Conservation (phyloP, 129 eudicot species). For the Glebionis coronaria region DNA sequence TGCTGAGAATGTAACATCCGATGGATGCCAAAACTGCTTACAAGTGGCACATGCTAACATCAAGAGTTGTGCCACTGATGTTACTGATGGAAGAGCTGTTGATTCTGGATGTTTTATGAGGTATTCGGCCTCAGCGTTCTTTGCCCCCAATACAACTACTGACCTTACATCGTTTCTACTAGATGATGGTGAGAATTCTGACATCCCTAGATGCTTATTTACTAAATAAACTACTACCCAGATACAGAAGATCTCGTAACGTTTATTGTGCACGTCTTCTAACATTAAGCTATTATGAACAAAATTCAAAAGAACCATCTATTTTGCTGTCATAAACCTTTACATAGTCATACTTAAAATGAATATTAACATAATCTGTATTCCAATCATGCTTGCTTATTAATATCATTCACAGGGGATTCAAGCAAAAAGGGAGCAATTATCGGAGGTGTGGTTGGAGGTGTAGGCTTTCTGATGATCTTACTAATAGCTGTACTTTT, state of each 20-base stretch:
- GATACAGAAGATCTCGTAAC: not conserved
- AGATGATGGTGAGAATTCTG: slow-evolving; percentile 35
- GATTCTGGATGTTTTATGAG: slow-evolving; percentile 76
- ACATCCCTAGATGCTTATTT: not conserved
- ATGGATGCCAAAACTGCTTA: slow-evolving; percentile 56
- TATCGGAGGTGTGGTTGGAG: slow-evolving; percentile 67
- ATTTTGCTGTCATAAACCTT: not conserved
- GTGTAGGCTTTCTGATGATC: slow-evolving; percentile 18
- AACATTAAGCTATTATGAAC: not conserved
- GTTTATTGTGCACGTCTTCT: not conserved
- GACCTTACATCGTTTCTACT: slow-evolving; percentile 45
- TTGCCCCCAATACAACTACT: slow-evolving; percentile 38
- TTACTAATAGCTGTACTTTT: slow-evolving; percentile 13
- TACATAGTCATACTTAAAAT: no score
- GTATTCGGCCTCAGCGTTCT: slow-evolving; percentile 54
- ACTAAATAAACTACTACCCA: not conserved
- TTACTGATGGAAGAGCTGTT: slow-evolving; percentile 59
- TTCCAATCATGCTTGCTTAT: not conserved
- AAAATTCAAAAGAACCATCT: not conserved
- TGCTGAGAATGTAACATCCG: slow-evolving; percentile 33
- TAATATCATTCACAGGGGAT: slow-evolving; percentile 37
- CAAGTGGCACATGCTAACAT: slow-evolving; percentile 44
- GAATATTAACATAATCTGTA: no score
- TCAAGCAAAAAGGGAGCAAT: slow-evolving; percentile 59
- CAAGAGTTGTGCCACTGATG: slow-evolving; percentile 46